Percentiles rank a stretch among this genome's conserved stretches.
These are phyloP conservation scores for Linnemannia elongata DNA, from an alignment of 192 early-diverging fungal genomes.

Conservation along the genomic window DNA sequence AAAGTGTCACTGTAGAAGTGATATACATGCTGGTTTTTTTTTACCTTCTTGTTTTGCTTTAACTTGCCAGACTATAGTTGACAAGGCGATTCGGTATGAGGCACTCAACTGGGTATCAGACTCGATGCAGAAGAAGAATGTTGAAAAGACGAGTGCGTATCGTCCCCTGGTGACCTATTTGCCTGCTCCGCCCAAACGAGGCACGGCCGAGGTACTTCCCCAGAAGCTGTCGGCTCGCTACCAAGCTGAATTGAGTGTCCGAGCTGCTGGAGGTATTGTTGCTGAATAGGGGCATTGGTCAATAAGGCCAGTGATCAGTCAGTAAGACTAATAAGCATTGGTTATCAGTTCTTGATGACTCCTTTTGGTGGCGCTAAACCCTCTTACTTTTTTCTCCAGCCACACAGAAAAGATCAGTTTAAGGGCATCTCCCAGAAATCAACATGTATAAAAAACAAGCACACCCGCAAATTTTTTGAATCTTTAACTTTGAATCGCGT, in stretches of 20 bases:
- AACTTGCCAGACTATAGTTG: neutral
- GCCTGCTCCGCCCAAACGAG: neutral
- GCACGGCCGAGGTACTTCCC: neutral
- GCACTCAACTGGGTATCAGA: neutral
- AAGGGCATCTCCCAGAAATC: neutral
- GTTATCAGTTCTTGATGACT: neutral
- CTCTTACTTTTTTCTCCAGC: neutral
- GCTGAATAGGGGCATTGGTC: neutral
- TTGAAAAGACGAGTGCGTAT: neutral
- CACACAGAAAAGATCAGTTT: neutral
- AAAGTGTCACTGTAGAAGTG: no score
- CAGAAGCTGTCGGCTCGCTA: neutral
- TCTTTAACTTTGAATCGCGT: constrained; percentile 45
- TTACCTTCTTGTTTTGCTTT: neutral
- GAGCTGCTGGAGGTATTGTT: neutral
- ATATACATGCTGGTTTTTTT: neutral
- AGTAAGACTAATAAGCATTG: no score
- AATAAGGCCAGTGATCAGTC: no score
- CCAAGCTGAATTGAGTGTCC: neutral
- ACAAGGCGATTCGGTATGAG: neutral
- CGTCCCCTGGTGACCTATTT: neutral
- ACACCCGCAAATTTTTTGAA: neutral
- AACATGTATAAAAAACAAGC: constrained; percentile 11
- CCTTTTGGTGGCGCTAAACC: neutral
- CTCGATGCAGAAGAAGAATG: constrained; percentile 1